These are phyloP conservation scores for Noccaea caerulescens DNA, from an alignment of 345 rosid species.

Conservation along the genomic window DNA sequence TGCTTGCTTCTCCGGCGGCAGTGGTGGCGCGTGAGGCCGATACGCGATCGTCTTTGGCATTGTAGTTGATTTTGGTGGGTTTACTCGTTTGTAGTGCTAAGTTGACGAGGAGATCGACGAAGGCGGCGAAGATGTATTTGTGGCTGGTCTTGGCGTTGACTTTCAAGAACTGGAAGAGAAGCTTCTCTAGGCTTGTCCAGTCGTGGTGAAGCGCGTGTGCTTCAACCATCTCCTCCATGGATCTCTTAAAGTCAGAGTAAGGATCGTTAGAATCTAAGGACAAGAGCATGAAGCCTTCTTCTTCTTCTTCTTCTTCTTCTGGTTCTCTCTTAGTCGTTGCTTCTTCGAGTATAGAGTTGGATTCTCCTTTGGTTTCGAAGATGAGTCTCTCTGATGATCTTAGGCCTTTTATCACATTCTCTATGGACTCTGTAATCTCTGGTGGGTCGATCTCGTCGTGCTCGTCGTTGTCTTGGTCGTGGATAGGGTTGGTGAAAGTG, in stretches of 20 bases:
- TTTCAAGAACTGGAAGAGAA: conserved; percentile 67
- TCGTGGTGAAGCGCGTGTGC: conserved; percentile 59
- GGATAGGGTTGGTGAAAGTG: conserved; percentile 39
- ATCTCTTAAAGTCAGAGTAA: conserved; percentile 68
- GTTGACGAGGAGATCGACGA: conserved; percentile 70
- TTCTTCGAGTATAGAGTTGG: conserved; percentile 64
- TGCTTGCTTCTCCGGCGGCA: conserved; percentile 40
- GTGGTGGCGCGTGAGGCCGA: conserved; percentile 35
- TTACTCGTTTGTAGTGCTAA: conserved; percentile 36
- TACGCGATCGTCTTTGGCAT: conserved; percentile 6
- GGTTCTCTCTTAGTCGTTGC: conserved; percentile 25
- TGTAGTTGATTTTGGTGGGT: conserved; percentile 12
- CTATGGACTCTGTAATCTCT: conserved; percentile 47
- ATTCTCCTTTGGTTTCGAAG: conserved; percentile 72
- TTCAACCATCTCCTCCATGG: conserved; percentile 96
- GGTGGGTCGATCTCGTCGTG: conserved; percentile 42
- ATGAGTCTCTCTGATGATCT: conserved; percentile 66
- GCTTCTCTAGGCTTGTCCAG: conserved; percentile 73
- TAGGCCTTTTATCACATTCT: conserved; percentile 57
- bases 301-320: conserved; percentile 39
- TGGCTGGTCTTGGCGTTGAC: conserved; percentile 73
- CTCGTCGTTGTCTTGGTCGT: conserved; percentile 32
- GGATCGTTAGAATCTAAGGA: conserved; percentile 85
- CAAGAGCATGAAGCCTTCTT: conserved; percentile 51
- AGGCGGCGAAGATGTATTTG: conserved; percentile 72